Evolutionary conservation across 75 land plant species (phyloP).

Genomic region (Larix kaempferi): DNA sequence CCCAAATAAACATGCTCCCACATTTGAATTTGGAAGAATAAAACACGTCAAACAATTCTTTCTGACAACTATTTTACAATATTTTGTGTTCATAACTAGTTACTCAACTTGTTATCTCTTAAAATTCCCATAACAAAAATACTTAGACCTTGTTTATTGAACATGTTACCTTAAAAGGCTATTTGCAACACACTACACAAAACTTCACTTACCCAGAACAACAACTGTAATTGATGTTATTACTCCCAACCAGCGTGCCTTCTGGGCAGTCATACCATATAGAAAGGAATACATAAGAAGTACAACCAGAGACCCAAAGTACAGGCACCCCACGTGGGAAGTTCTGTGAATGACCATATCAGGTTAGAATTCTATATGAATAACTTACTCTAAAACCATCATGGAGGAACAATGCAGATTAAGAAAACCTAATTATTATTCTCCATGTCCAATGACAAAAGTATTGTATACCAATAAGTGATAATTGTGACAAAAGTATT

Average conservation of each 20-base stretch:
- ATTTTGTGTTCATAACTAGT: neutral
- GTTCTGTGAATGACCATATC: conserved; percentile 45
- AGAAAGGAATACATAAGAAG: conserved; percentile 86
- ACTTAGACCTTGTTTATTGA: neutral
- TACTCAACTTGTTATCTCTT: neutral
- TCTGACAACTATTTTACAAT: neutral
- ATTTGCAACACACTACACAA: neutral
- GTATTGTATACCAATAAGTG: neutral
- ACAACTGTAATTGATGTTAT: conserved; percentile 93
- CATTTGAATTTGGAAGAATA: conserved; percentile 71
- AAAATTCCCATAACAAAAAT: neutral
- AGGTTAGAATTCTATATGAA: conserved; percentile 1
- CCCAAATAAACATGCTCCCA: conserved; percentile 94
- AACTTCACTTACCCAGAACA: conserved; percentile 61
- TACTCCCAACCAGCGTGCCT: conserved; percentile 86
- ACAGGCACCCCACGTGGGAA: conserved; percentile 69
- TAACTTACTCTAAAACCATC: neutral
- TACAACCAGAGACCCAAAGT: conserved; percentile 76
- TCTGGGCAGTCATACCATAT: conserved; percentile 88
- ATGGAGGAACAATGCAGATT: neutral
- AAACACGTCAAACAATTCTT: neutral
- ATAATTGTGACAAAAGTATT: neutral
- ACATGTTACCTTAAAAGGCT: neutral
- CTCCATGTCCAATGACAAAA: neutral
- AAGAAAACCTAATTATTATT: neutral